These are phyloP conservation scores for Coemansia sp. DNA, from an alignment of 192 early-diverging fungal species.

Conservation along the genomic window DNA sequence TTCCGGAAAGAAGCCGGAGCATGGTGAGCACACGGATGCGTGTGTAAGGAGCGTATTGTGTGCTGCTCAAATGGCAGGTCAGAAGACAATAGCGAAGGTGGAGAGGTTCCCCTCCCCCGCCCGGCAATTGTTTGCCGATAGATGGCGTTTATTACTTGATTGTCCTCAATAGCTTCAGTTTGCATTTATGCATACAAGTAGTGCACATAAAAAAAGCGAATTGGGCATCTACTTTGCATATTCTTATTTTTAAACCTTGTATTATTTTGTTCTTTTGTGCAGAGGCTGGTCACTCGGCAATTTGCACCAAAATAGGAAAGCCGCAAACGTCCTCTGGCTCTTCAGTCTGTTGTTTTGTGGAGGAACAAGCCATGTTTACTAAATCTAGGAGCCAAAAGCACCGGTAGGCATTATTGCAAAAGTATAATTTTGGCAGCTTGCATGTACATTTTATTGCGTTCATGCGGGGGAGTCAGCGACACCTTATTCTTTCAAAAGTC, in stretches of 20 bases:
- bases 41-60: not conserved
- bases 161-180: conserved; percentile 4
- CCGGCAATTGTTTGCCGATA: conserved; percentile 10
- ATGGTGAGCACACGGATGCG: not conserved
- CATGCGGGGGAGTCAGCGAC: not conserved
- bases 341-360: too few relatives aligned
- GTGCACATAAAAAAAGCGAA: not conserved
- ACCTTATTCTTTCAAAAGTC: too few relatives aligned
- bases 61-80: not conserved
- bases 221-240: not conserved
- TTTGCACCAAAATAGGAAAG: too few relatives aligned
- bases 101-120: not conserved
- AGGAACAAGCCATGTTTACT: too few relatives aligned
- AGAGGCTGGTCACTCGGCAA: too few relatives aligned
- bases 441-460: not conserved
- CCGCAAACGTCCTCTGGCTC: too few relatives aligned
- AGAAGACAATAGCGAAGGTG: not conserved
- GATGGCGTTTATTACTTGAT: conserved; percentile 8
- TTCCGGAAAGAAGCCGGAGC: too few relatives aligned
- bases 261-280: not conserved
- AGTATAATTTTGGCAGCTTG: not conserved
- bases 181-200: conserved; percentile 1
- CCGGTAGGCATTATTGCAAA: too few relatives aligned
- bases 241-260: not conserved
- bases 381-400: too few relatives aligned